Base-by-base conservation (phyloP, 2,329 filamentous ascomycete genomes). In the Plenodomus tracheiphilus region DNA sequence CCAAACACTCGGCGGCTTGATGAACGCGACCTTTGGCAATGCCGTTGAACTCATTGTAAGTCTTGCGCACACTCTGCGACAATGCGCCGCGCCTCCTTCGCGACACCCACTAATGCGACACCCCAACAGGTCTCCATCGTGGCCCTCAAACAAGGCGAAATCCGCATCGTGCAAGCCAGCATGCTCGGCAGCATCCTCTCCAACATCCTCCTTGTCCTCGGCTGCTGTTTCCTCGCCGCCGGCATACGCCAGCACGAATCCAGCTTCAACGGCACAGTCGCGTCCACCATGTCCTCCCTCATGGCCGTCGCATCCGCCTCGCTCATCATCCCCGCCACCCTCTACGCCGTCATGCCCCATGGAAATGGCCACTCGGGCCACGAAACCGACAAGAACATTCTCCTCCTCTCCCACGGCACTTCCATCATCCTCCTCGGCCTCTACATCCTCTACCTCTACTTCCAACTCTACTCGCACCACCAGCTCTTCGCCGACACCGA, bases 131-230 rank as follows among this genome's bases (percentile, higher is more conserved):
- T 96, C 69, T 96, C 90, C 71, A 93, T 97, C 61, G 88, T 97
- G 56, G 94, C 94, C 16, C 81, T 99, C 39, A 84, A 80, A 58
- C 85, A 94, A 62, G 85, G 85, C 55, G 88, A 97, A 75, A 95
- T 97, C 68, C 86, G 93, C 64, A 92, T 97, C 58, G 93, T 97
- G n/a, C 94, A 97, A 76, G 88, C 93, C 17, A 96, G 91, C 56
- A 97, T 97, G 92, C 85, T 97, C 28, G 93, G 94, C 40, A 95
- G 89, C 66, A 96, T 97, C 62, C 80, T 97, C 34, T 97, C 93
- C 58, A 97, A 97, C 74, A 86, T 97, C 57, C 81, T 97, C 7
- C 84, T 97, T 18, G 93, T 81, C 32, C 74, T 81, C 17, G 78
- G 78, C 32, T 80, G 77, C 72, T 81, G 78, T 64, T 81, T 81